Evolutionary conservation across 352 stramenopile genomes (phyloP), one percentile per base, ranked within the genome.

Genomic region (Elongisporangium senticosum): DNA sequence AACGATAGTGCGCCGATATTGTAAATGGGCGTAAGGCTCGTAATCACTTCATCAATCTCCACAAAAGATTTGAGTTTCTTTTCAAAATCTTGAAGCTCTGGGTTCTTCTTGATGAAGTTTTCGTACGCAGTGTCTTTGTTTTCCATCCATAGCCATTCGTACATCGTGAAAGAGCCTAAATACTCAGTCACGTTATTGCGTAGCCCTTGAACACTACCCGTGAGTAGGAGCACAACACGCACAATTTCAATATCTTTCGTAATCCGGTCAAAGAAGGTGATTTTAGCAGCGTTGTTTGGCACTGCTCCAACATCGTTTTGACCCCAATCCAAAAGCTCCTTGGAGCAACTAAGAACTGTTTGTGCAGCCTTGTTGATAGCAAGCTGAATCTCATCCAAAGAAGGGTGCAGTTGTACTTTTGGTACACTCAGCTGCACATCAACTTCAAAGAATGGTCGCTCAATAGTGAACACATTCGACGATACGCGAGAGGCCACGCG

Each of bases 211-310:
- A 99, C 95, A 54, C 95, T 98, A 5, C 97, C 97, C 0, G 97
- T 99, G 5, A 99, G 84, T 23, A 99, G 74, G 10, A 99, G 61
- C 4, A 97, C 96, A 13, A 99, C 96, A 23, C 96, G 95, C 1
- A 99, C 97, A 51, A 99, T 98, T 71, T 99, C 96, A 68, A 99
- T 98, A 66, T 99, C 97, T 58, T 98, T 98, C 0, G 96, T 98
- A 53, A 99, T 99, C 0, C 95, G 88, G 57, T 98, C 96, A 64
- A 99, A 99, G 67, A 99, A 99, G 13, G 95, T 98, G 6, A 79
- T 59, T 49, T 90, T 90, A 1, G 65, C 64, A 19, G 69, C 72
- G 22, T 68, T 80, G 17, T 4, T 43, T 43, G 33, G 33, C 33
- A 43, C 7, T 17, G 33, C 8, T 28, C 21, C n/a, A n/a, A 39